Evolutionary conservation across 192 early-diverging fungal species (phyloP).

Genomic region (Coemansia brasiliensis): DNA sequence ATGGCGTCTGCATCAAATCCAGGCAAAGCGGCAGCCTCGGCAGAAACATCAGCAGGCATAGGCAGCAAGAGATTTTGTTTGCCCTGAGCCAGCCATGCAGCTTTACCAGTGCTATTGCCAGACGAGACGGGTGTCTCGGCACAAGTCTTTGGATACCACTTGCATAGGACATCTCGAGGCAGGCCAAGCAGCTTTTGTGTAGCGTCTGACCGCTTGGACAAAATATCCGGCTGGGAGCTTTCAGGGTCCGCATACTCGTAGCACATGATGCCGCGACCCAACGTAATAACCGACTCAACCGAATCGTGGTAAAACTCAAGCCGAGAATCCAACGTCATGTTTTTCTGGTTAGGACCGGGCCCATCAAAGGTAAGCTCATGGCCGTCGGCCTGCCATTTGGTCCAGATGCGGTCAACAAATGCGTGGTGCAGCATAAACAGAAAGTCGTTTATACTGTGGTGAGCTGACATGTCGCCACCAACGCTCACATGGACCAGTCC

Average conservation of each 20-base stretch:
- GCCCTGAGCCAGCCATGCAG: not conserved
- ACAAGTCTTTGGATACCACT: slow-evolving; percentile 10
- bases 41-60: not conserved
- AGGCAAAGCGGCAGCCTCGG: not conserved
- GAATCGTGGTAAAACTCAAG: slow-evolving; percentile 18
- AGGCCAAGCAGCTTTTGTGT: not conserved
- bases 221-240: not conserved
- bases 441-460: slow-evolving; percentile 55
- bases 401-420: slow-evolving; percentile 59
- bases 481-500: slow-evolving; percentile 39
- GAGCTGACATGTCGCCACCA: slow-evolving; percentile 42
- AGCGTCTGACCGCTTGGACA: not conserved
- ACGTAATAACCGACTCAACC: slow-evolving; percentile 30
- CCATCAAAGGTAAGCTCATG: slow-evolving; percentile 24
- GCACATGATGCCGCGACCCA: slow-evolving; percentile 41
- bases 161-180: not conserved
- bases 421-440: slow-evolving; percentile 64
- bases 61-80: not conserved
- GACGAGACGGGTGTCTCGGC: not conserved
- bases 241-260: slow-evolving; percentile 21
- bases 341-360: slow-evolving; percentile 13
- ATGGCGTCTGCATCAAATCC: not conserved
- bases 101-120: not conserved
- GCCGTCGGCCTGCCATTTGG: slow-evolving; percentile 50
- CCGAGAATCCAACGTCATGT: slow-evolving; percentile 23